Conservation (phyloP, 2,329 filamentous ascomycete genomes). For the Sarocladium strictum region DNA sequence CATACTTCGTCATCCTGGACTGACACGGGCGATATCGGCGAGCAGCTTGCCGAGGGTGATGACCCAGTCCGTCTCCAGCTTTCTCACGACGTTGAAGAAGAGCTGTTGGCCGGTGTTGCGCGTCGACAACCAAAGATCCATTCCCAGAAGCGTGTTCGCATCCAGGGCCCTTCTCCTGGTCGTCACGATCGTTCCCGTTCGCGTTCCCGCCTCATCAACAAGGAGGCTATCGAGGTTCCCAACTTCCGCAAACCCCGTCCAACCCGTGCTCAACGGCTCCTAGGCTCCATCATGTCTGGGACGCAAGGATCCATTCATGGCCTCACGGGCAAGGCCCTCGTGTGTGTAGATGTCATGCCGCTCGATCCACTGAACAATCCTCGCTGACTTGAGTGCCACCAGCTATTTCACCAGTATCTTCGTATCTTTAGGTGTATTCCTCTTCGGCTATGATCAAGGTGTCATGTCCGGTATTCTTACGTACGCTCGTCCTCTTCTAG, state of each 20-base stretch:
- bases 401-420: conserved; percentile 95
- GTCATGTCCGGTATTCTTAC: conserved; percentile 75
- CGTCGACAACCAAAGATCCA: conserved; percentile 34
- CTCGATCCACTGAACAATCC: background rate
- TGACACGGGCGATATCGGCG: conserved; percentile 90
- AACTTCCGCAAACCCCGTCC: conserved; percentile 57
- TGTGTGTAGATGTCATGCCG: conserved; percentile 48
- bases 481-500: conserved; percentile 35
- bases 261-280: conserved; percentile 59
- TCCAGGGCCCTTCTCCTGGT: conserved; percentile 44
- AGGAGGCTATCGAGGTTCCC: conserved; percentile 80
- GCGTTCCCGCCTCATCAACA: conserved; percentile 43
- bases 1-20: conserved; percentile 66
- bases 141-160: conserved; percentile 60
- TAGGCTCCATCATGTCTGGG: conserved; percentile 83
- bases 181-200: conserved; percentile 29
- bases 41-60: conserved; percentile 78
- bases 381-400: conserved; percentile 15
- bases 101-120: conserved; percentile 46
- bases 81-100: conserved; percentile 58
- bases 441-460: conserved; percentile 86
- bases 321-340: conserved; percentile 88
- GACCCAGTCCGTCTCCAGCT: conserved; percentile 73
- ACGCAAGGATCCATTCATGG: conserved; percentile 75
- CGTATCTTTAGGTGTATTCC: conserved; percentile 78